Evolutionary conservation across 306 rosid genomes (phyloP), one percentile per base, ranked within the genome.

Genomic region (Begonia fuchsioides): DNA sequence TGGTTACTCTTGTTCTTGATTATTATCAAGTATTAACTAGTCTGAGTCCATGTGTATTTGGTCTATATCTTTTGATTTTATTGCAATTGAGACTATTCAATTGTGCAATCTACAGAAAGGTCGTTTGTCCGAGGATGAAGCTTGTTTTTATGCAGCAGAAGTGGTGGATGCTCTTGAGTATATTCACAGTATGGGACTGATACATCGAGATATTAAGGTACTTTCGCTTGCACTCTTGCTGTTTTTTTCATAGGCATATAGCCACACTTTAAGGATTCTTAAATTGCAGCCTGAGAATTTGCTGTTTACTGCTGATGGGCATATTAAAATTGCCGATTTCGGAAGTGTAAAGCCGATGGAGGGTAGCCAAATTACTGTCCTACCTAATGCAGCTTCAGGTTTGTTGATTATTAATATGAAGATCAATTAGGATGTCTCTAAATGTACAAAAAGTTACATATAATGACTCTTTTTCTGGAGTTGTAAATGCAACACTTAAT

Each of bases 381-480:
- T 86, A 71, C 99, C 99, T n/a, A 92, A 86, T 77, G 99, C 96
- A 15, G 79, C 96, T 35, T 92, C 99, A 61, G 99, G 99, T 84
- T 57, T 56, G 55, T 57, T 49, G 26, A 51, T 51, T 51, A 18
- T 15, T 66, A 56, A 19, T 19, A 19, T 19, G 4, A 19, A 2
- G 26, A 19, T 19, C 26, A 19, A 19, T 19, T 19, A 19, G 4
- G 26, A 19, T 19, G 26, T 19, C 26, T 19, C 26, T 19, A 19
- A 19, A 19, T 19, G 26, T 4, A 19, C 26, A 19, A 19, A 19
- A n/a, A n/a, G n/a, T n/a, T n/a, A n/a, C n/a, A n/a, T n/a, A n/a
- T n/a, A n/a, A n/a, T n/a, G n/a, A n/a, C n/a, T n/a, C n/a, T n/a
- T n/a, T n/a, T n/a, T n/a, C n/a, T n/a, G n/a, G n/a, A n/a, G n/a